Evolutionary conservation across 2,329 filamentous ascomycete genomes (phyloP).

Genomic region (Torrubiella hemipterigena): DNA sequence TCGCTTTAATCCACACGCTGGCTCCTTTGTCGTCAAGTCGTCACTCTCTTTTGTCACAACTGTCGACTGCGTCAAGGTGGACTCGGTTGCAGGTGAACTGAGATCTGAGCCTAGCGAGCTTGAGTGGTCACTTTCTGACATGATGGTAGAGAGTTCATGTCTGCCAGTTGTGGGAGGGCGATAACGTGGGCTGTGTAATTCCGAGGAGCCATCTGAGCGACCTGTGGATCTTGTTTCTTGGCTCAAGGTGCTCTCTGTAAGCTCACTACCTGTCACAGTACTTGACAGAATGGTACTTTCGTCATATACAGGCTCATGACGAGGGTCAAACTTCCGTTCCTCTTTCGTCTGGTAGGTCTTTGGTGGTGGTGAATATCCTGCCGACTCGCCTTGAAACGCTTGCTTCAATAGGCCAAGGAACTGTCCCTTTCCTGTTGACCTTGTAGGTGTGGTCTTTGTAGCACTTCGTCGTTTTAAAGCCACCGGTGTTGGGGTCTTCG

Average conservation of each 20-base stretch:
- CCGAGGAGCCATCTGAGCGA: slow-evolving; percentile 17
- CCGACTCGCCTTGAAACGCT: slow-evolving; percentile 51
- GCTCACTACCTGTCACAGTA: no score
- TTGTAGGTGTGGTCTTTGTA: slow-evolving; percentile 38
- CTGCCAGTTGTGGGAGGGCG: slow-evolving; percentile 41
- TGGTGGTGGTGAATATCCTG: slow-evolving; percentile 29
- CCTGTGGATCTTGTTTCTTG: no score
- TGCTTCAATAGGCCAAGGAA: slow-evolving; percentile 48
- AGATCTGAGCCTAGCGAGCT: slow-evolving; percentile 35
- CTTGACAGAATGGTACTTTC: slow-evolving; percentile 11
- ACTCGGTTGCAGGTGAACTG: slow-evolving; percentile 32
- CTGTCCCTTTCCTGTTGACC: slow-evolving; percentile 32
- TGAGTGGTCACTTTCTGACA: slow-evolving; percentile 34
- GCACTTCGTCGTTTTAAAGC: slow-evolving; percentile 45
- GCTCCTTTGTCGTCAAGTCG: slow-evolving; percentile 24
- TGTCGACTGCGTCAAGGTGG: slow-evolving; percentile 42
- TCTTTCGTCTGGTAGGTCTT: slow-evolving; percentile 37
- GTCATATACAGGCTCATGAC: slow-evolving; percentile 13
- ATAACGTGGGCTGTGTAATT: slow-evolving; percentile 21
- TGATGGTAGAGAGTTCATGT: slow-evolving; percentile 45
- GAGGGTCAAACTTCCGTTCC: slow-evolving; percentile 19
- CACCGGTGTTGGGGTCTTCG: slow-evolving; percentile 20
- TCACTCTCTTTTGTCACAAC: slow-evolving; percentile 33
- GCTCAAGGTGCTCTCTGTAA: no score
- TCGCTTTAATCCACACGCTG: slow-evolving; percentile 47